Base-by-base conservation (phyloP, 768 basidiomycete genomes). In the Lactifluus piperatus region DNA sequence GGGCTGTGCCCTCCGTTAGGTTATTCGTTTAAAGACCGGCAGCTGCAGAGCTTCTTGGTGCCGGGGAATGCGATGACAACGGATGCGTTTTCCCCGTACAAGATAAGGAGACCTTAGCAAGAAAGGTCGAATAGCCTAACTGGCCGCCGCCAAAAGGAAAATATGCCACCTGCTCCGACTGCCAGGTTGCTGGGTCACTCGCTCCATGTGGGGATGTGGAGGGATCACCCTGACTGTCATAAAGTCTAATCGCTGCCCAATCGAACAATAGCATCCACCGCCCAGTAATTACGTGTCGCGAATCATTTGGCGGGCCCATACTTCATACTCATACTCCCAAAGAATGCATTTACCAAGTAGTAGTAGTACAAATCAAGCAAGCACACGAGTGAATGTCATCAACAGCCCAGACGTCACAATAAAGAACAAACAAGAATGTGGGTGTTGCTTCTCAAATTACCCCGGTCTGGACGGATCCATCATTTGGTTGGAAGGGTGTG, bases 401-500 rank as follows among this genome's bases (percentile, higher is more conserved):
- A 32, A 58, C 37, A 30, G 5, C 34, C 57, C 51, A 37, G 9
- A 34, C 48, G 30, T 54, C 27, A 18, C 13, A 36, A 26, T 4
- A 29, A 53, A 13, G 6, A 48, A 27, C 18, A 32, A 22, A 18
- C 22, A 32, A 50, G 32, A 36, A 44, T n/a, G 32, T 46, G 26
- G 27, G 14, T 4, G 26, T 26, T 5, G 22, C 27, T 36, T 10
- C 36, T 43, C 36, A 47, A 9, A 59, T 47, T 18, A 62, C 57
- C n/a, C 57, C 45, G 2, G 51, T 47, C 41, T 43, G 57, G 16
- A 48, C 30, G 29, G 53, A 51, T n/a, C 50, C 49, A 39, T 56
- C 60, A 50, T n/a, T 57, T 50, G 50, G 41, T 18, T 47, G 55
- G 34, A 62, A 64, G 18, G 55, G n/a, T 47, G 54, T 53, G n/a